Evolutionary conservation across 2,329 filamentous ascomycete genomes (phyloP), one percentile per base, ranked within the genome.

Genomic region (Elsinoe batatas): DNA sequence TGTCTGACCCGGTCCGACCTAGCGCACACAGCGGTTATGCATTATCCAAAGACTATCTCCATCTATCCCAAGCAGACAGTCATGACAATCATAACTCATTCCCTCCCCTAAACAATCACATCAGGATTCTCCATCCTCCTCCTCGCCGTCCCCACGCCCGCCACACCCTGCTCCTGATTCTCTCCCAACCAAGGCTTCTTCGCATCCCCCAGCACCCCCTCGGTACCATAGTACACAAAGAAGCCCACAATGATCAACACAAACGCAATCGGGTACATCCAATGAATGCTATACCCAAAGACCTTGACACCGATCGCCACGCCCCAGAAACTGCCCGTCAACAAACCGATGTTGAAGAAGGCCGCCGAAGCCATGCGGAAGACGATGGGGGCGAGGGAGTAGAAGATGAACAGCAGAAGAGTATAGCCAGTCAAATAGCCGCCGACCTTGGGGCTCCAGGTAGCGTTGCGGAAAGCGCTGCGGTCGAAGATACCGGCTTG

Each of bases 251-350:
- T 83, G 69, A 98, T 97, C 62, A 91, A 77, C 8, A 95, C 88
- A 69, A 98, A 98, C 11, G 93, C 91, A 67, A 96, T 87, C 4
- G 93, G 91, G 72, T 98, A 98, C 73, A 96, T 79, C 77, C 82
- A 95, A 73, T 95, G 87, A 57, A 98, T 82, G 38, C 72, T 72
- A 63, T 87, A 81, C 43, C 85, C 82, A 66, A 98, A 95, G 49
- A 97, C 87, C 67, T 84, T 80, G 62, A 94, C 82, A 50, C 93
- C 93, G 63, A 98, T 91, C 62, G 94, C 86, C 59, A 95, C 86
- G 61, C 90, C 91, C 93, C 93, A 98, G 74, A 97, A 97, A 73
- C 95, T 96, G 64, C 84, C 88, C 1, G 93, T 97, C 58, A 98
- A 77, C 61, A 98, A 76, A 6, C 87, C 91, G 65, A 97, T 95